Evolutionary conservation across 2,329 filamentous ascomycete genomes (phyloP), one percentile per base, ranked within the genome.

Genomic region (Pseudopithomyces maydicus): DNA sequence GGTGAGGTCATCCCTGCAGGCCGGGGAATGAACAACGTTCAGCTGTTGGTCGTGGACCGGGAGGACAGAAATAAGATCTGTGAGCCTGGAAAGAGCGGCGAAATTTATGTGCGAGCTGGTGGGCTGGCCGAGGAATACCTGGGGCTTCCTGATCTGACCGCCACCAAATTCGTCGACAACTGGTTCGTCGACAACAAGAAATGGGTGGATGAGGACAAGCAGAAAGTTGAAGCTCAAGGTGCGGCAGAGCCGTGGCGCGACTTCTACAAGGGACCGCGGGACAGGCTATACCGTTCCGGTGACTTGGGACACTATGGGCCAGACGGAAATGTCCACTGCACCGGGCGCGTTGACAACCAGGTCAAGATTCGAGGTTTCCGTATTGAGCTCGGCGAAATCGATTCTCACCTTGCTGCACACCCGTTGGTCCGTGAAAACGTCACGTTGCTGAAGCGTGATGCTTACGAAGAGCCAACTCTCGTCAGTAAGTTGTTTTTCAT

Each of bases 291-390:
- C 77, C 81, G 90, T 19, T 95, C 89, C 38, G 95, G 94, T 23
- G 94, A 98, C 73, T 79, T 99, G 3, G 94, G 94, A 3, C 81
- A 87, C 55, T 93, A 90, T 70, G 85, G 86, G 50, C 81, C 83
- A 2, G 82, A 86, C 43, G 91, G 90, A 35, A 88, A 89, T 62
- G 89, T 92, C 11, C 89, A 90, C 69, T 90, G 88, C 70, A 88
- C 90, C 10, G 94, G 94, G 20, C 84, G 95, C 56, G 88, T 87
- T 22, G 94, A 98, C 70, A 85, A 89, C 64, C 94, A 98, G 73
- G 91, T 97, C 79, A 99, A 98, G 81, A 94, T 98, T 63, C 89
- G 95, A 58, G 94, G 94, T 1, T 98, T 97, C 82, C 85, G 94
- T 59, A 96, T 99, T 65, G 95, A 99, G 78, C 87, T 98, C 44